Percentiles rank a stretch among this genome's conserved stretches.
phyloP scores from a whole-genome alignment of 805 yeast genomes.

The Lachancea quebecensis region DNA sequence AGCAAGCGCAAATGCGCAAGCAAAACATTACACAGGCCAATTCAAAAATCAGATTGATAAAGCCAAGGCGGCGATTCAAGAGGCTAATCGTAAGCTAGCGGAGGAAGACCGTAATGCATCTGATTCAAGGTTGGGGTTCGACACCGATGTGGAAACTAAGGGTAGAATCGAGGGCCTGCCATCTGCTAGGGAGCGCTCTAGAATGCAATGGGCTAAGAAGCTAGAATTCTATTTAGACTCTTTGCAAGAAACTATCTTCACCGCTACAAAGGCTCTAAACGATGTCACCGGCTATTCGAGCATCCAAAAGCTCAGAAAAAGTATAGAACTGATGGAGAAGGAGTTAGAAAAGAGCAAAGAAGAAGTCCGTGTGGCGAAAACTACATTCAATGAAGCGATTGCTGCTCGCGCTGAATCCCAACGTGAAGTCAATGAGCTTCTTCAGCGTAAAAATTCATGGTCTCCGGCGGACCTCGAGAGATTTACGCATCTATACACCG shows the following conservation, averaged over 20 bases:
- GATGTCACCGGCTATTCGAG: slow-evolving; percentile 88
- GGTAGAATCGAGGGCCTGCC: slow-evolving; percentile 36
- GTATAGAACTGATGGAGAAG: slow-evolving; percentile 51
- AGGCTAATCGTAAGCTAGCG: slow-evolving; percentile 33
- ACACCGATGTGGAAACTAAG: slow-evolving; percentile 31
- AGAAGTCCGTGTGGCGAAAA: slow-evolving; percentile 43
- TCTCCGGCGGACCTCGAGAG: slow-evolving; percentile 66
- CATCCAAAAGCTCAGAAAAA: slow-evolving; percentile 61
- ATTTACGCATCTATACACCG: slow-evolving; percentile 73
- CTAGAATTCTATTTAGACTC: slow-evolving; percentile 47
- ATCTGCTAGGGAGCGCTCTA: slow-evolving; percentile 37
- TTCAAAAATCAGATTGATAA: slow-evolving; percentile 18
- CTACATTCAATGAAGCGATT: slow-evolving; percentile 52
- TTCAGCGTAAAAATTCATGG: slow-evolving; percentile 86
- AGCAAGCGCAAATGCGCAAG: slow-evolving; percentile 4
- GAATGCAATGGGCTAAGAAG: slow-evolving; percentile 38
- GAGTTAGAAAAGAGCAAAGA: slow-evolving; percentile 43
- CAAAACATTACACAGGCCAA: slow-evolving; percentile 13
- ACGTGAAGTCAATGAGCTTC: slow-evolving; percentile 74
- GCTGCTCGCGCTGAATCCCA: slow-evolving; percentile 63
- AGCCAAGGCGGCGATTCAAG: slow-evolving; percentile 32
- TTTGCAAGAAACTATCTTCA: slow-evolving; percentile 48
- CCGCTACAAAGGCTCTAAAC: slow-evolving; percentile 65
- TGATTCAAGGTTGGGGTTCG: slow-evolving; percentile 29
- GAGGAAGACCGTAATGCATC: slow-evolving; percentile 33